Evolutionary conservation across 179 eudicot species (phyloP).

Genomic region (Silene vulgaris): DNA sequence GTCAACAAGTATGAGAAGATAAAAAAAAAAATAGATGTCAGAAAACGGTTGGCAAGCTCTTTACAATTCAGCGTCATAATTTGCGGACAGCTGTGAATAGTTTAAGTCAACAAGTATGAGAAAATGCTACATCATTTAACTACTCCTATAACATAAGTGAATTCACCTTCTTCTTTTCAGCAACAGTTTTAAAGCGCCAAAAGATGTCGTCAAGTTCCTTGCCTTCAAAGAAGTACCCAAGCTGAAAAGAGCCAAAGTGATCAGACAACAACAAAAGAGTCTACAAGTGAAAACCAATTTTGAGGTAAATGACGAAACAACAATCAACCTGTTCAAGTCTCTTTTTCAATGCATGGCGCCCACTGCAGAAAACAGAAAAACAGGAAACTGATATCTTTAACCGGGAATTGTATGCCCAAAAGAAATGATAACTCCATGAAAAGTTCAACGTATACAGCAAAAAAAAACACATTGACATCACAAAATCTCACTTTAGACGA

Average conservation of each 20-base stretch:
- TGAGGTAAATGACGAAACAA: constrained; percentile 8
- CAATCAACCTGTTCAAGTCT: constrained; percentile 68
- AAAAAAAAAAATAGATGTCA: not conserved
- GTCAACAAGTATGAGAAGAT: no score
- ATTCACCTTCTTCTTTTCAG: constrained; percentile 80
- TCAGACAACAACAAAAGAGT: not conserved
- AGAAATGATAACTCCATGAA: not conserved
- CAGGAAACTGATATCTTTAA: not conserved
- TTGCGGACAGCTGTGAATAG: not conserved
- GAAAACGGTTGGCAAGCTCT: not conserved
- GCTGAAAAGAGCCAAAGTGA: constrained; percentile 40
- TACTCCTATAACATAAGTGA: not conserved
- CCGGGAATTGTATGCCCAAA: not conserved
- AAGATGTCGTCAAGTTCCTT: constrained; percentile 85
- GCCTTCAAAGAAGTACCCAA: constrained; percentile 76
- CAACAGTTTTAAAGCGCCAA: constrained; percentile 78
- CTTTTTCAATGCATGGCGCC: constrained; percentile 82
- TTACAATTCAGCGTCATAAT: not conserved
- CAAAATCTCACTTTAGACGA: no score
- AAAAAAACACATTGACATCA: not conserved
- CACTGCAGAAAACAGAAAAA: constrained; percentile 46
- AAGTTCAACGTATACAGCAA: not conserved
- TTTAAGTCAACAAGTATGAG: no score
- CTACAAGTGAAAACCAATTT: not conserved
- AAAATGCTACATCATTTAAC: not conserved